Percentiles rank a stretch among this genome's conserved stretches.
phyloP scores from a whole-genome alignment of 1,284 basidiomycete species.

The Leccinum cinnamomeum region DNA sequence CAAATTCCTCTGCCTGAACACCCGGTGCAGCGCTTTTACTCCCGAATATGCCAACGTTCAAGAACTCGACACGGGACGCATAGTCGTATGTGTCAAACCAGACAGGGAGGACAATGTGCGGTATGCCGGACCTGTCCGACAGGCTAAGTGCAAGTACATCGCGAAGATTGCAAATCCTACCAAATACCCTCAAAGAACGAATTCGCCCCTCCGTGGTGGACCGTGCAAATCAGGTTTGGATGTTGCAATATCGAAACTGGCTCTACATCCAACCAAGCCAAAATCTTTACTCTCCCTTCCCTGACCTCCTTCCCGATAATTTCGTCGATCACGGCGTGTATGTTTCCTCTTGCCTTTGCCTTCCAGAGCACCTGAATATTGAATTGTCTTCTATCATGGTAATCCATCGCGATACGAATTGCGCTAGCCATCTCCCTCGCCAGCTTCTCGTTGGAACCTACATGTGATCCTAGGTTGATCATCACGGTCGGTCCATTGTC shows the following conservation, averaged over 20 bases:
- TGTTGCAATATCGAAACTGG: conserved; percentile 17
- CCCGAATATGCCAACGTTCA: conserved; percentile 17
- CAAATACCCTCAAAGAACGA: conserved; percentile 19
- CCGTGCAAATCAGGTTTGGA: conserved; percentile 15
- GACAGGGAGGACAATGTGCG: conserved; percentile 15
- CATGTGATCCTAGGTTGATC: conserved; percentile 10
- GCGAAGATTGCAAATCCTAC: conserved; percentile 6
- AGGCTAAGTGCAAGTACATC: not conserved
- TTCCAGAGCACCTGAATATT: conserved; percentile 15
- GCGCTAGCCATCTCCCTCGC: conserved; percentile 14
- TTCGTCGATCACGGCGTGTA: conserved; percentile 1
- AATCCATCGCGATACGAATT: conserved; percentile 9
- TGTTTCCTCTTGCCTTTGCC: not conserved
- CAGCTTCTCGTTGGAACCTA: not conserved
- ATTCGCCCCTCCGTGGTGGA: conserved; percentile 22
- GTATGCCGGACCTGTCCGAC: conserved; percentile 5
- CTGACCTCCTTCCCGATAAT: not conserved
- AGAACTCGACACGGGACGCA: conserved; percentile 10
- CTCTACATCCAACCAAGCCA: conserved; percentile 13
- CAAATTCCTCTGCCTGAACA: conserved; percentile 14
- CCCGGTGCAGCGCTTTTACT: conserved; percentile 8
- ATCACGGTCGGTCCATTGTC: conserved; percentile 16
- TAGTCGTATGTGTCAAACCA: conserved; percentile 23
- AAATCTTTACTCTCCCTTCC: not conserved
- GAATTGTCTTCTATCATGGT: not conserved